A percentile compares a stretch with the other conserved stretches of the same genome.
Conservation (phyloP, 352 stramenopile genomes). For the Phytophthora pluvialis region DNA sequence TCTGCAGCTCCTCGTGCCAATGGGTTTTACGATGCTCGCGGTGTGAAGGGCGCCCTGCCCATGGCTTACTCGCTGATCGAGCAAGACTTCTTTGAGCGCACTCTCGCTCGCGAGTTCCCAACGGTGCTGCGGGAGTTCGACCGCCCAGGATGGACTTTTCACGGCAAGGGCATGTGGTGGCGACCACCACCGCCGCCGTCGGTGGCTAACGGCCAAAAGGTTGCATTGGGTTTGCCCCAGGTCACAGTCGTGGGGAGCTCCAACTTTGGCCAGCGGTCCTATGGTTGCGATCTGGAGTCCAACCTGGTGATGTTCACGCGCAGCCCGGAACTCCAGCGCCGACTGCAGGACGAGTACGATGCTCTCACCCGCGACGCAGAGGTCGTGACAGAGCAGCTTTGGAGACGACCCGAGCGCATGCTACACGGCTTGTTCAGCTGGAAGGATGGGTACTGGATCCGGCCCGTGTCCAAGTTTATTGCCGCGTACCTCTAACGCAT, state of each 20-base stretch:
- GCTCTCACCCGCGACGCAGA: conserved; percentile 54
- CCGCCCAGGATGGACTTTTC: conserved; percentile 76
- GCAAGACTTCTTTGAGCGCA: conserved; percentile 75
- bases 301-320: conserved; percentile 75
- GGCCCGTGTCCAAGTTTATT: conserved; percentile 71
- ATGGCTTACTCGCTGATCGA: conserved; percentile 89
- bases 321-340: conserved; percentile 50
- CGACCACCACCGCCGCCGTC: conserved; percentile 30
- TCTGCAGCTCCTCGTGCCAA: conserved; percentile 72
- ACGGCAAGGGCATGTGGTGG: conserved; percentile 89
- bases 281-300: conserved; percentile 78
- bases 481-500: conserved; percentile 52
- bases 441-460: conserved; percentile 82
- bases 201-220: conserved; percentile 7
- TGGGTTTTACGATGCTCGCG: conserved; percentile 73
- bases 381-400: conserved; percentile 67
- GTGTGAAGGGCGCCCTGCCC: conserved; percentile 75
- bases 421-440: conserved; percentile 69
- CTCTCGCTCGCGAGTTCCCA: conserved; percentile 39
- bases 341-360: conserved; percentile 61
- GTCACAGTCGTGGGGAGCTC: conserved; percentile 78
- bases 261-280: conserved; percentile 83
- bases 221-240: conserved; percentile 26
- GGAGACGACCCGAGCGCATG: conserved; percentile 61
- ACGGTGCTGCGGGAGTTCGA: conserved; percentile 76